Base-by-base conservation (phyloP, 768 basidiomycete genomes). In the Pholiota microspora region DNA sequence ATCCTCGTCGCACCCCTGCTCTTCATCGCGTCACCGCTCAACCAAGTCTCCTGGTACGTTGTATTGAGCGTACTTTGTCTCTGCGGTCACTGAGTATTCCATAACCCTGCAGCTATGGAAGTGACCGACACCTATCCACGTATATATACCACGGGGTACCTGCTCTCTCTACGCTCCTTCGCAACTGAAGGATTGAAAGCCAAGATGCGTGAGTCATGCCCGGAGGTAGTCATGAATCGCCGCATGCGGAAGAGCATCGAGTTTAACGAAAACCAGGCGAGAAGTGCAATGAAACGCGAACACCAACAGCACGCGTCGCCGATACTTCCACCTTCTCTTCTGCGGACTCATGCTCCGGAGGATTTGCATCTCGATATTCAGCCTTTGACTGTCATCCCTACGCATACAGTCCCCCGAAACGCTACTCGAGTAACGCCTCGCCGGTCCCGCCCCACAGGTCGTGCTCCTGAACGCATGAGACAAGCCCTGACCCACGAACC, bases 171-270 rank as follows among this genome's bases (percentile, higher is more conserved):
- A 16, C 62, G 61, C 3, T 52, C 61, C 4, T 34, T 45, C 13
- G 65, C 62, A 9, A 59, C 64, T 36, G 61, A 64, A 25, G 57
- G 59, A 10, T 54, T 68, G 40, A 66, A 62, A 18, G 58, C 56
- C 23, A 61, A 59, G 40, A 60, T 68, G 29, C 61, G 62, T 15
- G 53, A 49, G 9, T 35, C 58, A 1, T 62, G 61, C 56, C 69
- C 69, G 1, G 68, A 71, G 49, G 59, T 70, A 12, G 62, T 69
- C 23, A 69, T 71, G 66, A 70, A 65, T 47, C 59, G 68, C 35
- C 67, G 66, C 45, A 67, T 68, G 61, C 62, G 65, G 47, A 71
- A 71, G 64, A 62, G 58, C 21, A 45, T 67, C 32, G 62, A 68
- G 54, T 70, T 62, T 48, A 56, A 51, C n/a, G 55, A 58, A 25